Evolutionary conservation across 768 basidiomycete genomes (phyloP).

Genomic region (Boletellus ananiceps): DNA sequence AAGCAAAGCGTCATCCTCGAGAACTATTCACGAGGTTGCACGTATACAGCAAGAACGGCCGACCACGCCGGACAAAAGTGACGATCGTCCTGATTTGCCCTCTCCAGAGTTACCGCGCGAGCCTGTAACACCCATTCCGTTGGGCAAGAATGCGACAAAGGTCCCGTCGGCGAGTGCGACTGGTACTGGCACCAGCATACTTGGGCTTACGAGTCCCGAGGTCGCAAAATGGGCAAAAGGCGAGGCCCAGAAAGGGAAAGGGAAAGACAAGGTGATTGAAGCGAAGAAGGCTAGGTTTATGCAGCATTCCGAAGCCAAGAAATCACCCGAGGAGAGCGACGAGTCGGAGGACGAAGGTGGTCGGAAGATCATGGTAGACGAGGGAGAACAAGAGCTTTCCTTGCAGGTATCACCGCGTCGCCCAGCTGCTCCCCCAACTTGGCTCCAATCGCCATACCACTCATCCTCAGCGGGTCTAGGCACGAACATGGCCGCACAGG

Average conservation of each 20-base stretch:
- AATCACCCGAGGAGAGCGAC: conserved; percentile 19
- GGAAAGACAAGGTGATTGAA: conserved; percentile 18
- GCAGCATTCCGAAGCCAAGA: conserved; percentile 22
- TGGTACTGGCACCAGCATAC: conserved; percentile 25
- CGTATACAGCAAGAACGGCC: conserved; percentile 6
- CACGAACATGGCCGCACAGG: conserved; percentile 40
- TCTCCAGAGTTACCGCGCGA: conserved; percentile 31
- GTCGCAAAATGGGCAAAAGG: conserved; percentile 48
- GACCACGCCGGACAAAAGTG: conserved; percentile 12
- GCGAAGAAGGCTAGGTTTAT: conserved; percentile 48
- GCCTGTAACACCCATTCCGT: conserved; percentile 31
- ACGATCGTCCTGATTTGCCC: conserved; percentile 16
- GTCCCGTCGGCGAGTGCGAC: conserved; percentile 2
- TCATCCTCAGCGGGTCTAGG: conserved; percentile 22
- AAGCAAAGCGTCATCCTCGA: conserved; percentile 6
- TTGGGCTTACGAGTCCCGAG: conserved; percentile 52
- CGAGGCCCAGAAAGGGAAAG: conserved; percentile 32
- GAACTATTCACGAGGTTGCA: not conserved
- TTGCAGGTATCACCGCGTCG: conserved; percentile 59
- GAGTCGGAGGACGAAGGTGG: conserved; percentile 6
- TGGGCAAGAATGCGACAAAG: conserved; percentile 20
- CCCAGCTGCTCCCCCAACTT: conserved; percentile 32
- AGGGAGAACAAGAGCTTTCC: conserved; percentile 35
- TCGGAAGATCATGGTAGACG: not conserved
- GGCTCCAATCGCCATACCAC: conserved; percentile 39